Evolutionary conservation across 2,329 filamentous ascomycete genomes (phyloP), one percentile per base, ranked within the genome.

Genomic region (Colletotrichum theobromicola): DNA sequence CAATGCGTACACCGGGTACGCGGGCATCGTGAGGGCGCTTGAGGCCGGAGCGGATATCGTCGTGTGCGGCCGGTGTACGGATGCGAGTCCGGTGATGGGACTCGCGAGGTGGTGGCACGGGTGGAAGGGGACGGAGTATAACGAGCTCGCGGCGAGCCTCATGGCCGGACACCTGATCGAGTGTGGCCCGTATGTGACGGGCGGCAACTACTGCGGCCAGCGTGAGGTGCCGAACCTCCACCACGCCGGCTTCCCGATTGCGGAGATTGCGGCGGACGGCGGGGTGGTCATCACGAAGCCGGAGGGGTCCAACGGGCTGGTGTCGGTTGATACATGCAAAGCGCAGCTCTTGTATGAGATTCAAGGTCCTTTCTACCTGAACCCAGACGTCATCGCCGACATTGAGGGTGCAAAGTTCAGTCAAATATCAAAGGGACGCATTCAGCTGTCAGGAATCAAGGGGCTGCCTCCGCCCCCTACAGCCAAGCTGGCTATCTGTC

Each of bases 51-150:
- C 87, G 2, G 83, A 87, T 21, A 87, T 89, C 26, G 82, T 89
- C 61, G 84, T 89, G 3, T 89, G 87, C 67, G 88, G 88, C 0
- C 83, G 88, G 5, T 86, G 86, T 2, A 84, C 86, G 0, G 87
- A 89, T 76, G 88, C 88, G 0, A 86, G 85, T 4, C 88, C 88
- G 0, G 88, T 90, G 0, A 90, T 91, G 72, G 90, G 87, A 0
- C 88, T 89, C 0, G 89, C 89, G 0, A 87, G 86, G 77, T 91
- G 85, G 82, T 92, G 89, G 86, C 85, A 91, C 67, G 81, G 83
- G 2, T 92, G 89, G 90, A 74, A 76, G 1, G 84, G 87, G 18
- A 84, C 82, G 0, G 83, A 87, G 28, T 89, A 86, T 24, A 85
- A 91, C 72, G 77, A 82, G 21, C 82, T 92, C 6, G 90, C 89